These are phyloP conservation scores for Calonectria crousiana DNA, from an alignment of 2,329 filamentous ascomycete species.

Conservation along the genomic window DNA sequence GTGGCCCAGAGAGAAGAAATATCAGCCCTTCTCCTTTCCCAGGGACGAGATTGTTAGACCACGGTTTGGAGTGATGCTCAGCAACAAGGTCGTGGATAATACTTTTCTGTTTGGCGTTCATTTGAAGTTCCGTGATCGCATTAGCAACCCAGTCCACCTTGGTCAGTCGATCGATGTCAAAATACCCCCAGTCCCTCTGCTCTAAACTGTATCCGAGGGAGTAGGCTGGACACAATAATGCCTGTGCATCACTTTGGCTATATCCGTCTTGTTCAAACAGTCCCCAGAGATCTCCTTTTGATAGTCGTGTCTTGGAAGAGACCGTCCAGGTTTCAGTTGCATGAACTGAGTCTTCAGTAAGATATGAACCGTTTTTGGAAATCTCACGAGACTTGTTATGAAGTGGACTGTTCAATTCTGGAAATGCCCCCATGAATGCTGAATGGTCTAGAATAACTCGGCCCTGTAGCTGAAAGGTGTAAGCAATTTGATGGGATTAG, in stretches of 20 bases:
- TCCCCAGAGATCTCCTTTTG: not conserved
- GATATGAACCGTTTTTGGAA: not conserved
- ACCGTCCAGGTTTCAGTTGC: not conserved
- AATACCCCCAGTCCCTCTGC: not conserved
- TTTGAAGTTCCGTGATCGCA: not conserved
- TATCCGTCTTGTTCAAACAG: not conserved
- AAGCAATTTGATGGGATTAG: not conserved
- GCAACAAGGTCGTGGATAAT: not conserved
- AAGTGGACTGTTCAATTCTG: not conserved
- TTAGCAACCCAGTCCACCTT: not conserved
- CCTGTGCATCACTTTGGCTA: not conserved
- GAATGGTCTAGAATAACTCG: not conserved
- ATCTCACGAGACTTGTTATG: not conserved
- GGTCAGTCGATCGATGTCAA: conserved; percentile 1
- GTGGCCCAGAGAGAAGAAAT: not conserved
- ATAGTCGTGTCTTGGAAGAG: not conserved
- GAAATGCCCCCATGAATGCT: not conserved
- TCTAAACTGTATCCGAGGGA: not conserved
- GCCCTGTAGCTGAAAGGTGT: not conserved
- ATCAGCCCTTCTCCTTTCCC: conserved; percentile 1
- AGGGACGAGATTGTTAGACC: not conserved
- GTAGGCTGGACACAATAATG: not conserved
- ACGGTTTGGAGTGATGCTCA: not conserved
- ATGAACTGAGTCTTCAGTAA: not conserved
- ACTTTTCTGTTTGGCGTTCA: not conserved